phyloP scores from a whole-genome alignment of 306 rosid genomes.

The Rosa multiflora region DNA sequence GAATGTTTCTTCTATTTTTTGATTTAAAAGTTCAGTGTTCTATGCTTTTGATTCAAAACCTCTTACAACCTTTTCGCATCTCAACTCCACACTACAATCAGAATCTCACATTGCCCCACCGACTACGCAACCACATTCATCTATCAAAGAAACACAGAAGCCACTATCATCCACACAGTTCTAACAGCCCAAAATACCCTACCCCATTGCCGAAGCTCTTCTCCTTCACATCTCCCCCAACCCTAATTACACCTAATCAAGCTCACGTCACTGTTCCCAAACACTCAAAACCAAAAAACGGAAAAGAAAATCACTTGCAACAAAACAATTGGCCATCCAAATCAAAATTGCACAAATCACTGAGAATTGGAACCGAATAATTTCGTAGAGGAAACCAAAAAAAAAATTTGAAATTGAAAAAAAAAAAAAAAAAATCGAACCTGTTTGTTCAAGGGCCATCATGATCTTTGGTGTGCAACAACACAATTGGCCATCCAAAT shows the following conservation, averaged over 20 bases:
- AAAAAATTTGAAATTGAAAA: neutral
- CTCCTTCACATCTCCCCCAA: neutral
- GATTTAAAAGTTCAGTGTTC: neutral
- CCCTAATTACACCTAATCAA: slow-evolving; percentile 5
- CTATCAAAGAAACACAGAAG: neutral
- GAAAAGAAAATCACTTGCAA: neutral
- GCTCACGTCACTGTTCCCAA: neutral
- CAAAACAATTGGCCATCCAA: slow-evolving; percentile 1
- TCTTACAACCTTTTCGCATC: neutral
- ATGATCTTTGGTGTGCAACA: slow-evolving; percentile 49
- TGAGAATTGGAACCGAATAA: slow-evolving; percentile 19
- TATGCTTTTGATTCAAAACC: neutral
- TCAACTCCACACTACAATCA: neutral
- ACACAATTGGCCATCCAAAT: slow-evolving; percentile 2
- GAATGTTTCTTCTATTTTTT: neutral
- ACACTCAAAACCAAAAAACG: neutral
- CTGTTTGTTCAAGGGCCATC: slow-evolving; percentile 89
- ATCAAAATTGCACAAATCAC: neutral
- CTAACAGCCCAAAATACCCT: neutral
- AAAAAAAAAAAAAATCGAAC: slow-evolving; percentile 28
- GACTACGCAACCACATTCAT: neutral
- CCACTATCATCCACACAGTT: neutral
- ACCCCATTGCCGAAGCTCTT: neutral
- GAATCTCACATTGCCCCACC: neutral
- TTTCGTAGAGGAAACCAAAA: neutral